A percentile compares a stretch with the other conserved stretches of the same genome.
Conservation (phyloP, 305 asterid species). For the Fraxinus nigra region DNA sequence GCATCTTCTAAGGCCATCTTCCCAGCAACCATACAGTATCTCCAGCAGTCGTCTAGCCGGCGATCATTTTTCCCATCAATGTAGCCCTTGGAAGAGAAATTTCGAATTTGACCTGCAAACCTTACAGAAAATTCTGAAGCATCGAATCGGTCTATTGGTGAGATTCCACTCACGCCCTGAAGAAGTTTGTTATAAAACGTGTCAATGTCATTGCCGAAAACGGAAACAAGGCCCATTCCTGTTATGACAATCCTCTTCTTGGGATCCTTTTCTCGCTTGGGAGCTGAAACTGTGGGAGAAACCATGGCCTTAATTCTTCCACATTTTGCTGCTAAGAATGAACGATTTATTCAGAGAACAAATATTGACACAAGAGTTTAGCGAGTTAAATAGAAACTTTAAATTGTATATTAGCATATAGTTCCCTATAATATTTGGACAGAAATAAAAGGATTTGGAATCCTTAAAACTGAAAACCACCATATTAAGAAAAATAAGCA, state of each 20-base stretch:
- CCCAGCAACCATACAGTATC: slow-evolving; percentile 64
- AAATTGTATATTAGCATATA: neutral
- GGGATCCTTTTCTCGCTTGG: slow-evolving; percentile 60
- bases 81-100: slow-evolving; percentile 56
- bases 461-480: neutral
- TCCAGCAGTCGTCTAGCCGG: slow-evolving; percentile 53
- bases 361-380: neutral
- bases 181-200: slow-evolving; percentile 53
- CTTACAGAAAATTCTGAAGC: slow-evolving; percentile 54
- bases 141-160: slow-evolving; percentile 56
- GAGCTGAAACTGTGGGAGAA: slow-evolving; percentile 39
- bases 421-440: neutral
- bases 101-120: slow-evolving; percentile 52
- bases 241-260: slow-evolving; percentile 64
- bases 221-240: slow-evolving; percentile 67
- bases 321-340: slow-evolving; percentile 27
- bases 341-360: neutral
- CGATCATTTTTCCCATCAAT: slow-evolving; percentile 65
- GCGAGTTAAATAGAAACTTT: neutral
- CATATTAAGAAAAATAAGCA: neutral
- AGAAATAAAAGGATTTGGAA: neutral
- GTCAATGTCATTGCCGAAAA: slow-evolving; percentile 55
- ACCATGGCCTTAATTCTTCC: slow-evolving; percentile 44
- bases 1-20: slow-evolving; percentile 62
- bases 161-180: slow-evolving; percentile 61